Percentiles rank a stretch among this genome's conserved stretches.
phyloP scores from a whole-genome alignment of 2,329 filamentous ascomycete species.

The Microdochium nivale region DNA sequence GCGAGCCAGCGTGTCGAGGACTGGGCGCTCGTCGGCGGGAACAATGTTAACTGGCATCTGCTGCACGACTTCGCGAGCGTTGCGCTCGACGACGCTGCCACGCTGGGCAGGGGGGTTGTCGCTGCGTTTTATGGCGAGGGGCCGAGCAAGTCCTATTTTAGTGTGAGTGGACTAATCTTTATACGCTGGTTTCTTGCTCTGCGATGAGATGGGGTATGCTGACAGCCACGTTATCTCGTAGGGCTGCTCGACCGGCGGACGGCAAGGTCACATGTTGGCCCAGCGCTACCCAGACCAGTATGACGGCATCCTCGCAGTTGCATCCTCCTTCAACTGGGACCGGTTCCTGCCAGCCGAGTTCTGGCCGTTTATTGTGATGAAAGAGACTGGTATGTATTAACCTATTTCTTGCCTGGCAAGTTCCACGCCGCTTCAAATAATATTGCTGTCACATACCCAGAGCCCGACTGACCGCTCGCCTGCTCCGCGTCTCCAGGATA shows the following conservation, averaged over 20 bases:
- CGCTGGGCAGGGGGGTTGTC: slow-evolving; percentile 37
- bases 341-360: slow-evolving; percentile 14
- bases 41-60: slow-evolving; percentile 9
- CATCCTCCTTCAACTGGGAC: slow-evolving; percentile 20
- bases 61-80: slow-evolving; percentile 23
- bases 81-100: slow-evolving; percentile 34
- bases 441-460: no score
- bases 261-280: slow-evolving; percentile 42
- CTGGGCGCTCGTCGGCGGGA: slow-evolving; percentile 7
- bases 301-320: slow-evolving; percentile 39
- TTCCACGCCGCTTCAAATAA: no score
- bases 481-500: not conserved
- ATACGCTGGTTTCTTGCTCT: not conserved
- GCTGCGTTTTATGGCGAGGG: slow-evolving; percentile 35
- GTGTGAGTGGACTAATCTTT: not conserved
- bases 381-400: slow-evolving; percentile 17
- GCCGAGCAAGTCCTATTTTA: slow-evolving; percentile 11
- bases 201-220: no score
- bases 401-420: no score
- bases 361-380: slow-evolving; percentile 24
- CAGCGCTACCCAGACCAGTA: slow-evolving; percentile 44
- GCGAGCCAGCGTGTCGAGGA: not conserved
- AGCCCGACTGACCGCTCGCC: no score
- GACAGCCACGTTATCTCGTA: slow-evolving; percentile 33
- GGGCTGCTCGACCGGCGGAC: slow-evolving; percentile 46